phyloP scores from a whole-genome alignment of 192 early-diverging fungal species.

The Umbelopsis vinacea region DNA sequence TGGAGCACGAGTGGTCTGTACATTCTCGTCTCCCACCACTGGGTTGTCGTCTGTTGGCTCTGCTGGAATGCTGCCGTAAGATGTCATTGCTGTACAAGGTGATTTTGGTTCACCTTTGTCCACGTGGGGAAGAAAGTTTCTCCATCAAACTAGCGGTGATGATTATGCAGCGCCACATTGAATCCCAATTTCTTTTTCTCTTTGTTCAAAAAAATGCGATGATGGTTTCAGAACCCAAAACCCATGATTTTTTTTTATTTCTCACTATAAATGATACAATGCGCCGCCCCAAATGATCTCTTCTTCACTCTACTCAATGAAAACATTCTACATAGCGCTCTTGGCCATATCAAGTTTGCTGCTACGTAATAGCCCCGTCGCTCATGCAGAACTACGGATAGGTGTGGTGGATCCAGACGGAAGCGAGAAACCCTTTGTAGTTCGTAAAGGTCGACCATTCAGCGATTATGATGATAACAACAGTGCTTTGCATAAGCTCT shows the following conservation, averaged over 20 bases:
- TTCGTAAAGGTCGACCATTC: background rate
- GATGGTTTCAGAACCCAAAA: too few relatives aligned
- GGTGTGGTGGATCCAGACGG: background rate
- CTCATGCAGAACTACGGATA: background rate
- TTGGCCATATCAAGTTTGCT: too few relatives aligned
- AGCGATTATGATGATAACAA: background rate
- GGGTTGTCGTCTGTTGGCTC: background rate
- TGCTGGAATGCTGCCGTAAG: slow-evolving; percentile 8
- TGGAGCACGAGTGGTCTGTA: background rate
- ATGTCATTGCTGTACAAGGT: background rate
- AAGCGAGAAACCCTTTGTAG: background rate
- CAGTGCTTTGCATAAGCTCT: background rate
- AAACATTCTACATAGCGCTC: too few relatives aligned
- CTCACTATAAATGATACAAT: too few relatives aligned
- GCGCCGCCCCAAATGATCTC: too few relatives aligned
- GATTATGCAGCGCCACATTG: background rate
- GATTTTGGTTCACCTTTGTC: background rate
- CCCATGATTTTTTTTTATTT: too few relatives aligned
- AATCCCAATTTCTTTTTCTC: background rate
- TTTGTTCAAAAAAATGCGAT: too few relatives aligned
- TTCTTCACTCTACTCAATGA: too few relatives aligned
- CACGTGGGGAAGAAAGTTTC: background rate
- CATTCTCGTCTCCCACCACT: background rate
- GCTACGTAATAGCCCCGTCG: too few relatives aligned
- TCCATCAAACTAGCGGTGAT: too few relatives aligned